These are phyloP conservation scores for Hygrocybe coccinea DNA, from an alignment of 768 basidiomycete species.

Conservation along the genomic window DNA sequence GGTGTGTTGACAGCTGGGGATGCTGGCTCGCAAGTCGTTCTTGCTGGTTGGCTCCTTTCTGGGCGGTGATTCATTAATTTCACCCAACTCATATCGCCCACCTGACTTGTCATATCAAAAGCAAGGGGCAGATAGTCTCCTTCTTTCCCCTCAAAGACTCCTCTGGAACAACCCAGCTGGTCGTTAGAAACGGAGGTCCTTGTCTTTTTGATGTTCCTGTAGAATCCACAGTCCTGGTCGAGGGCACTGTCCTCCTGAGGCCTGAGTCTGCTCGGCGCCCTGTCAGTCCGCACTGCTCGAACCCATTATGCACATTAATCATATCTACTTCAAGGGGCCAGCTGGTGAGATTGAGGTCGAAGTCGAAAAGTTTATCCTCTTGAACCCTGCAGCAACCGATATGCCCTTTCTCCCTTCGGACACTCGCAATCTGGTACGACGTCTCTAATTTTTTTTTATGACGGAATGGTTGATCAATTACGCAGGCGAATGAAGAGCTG, in stretches of 20 bases:
- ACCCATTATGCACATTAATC: conserved; percentile 1
- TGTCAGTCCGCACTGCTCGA: conserved; percentile 39
- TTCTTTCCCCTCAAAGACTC: conserved; percentile 87
- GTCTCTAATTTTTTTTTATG: not conserved
- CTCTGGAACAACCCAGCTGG: conserved; percentile 72
- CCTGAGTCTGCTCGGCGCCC: conserved; percentile 58
- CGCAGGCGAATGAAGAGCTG: conserved; percentile 79
- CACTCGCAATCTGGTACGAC: conserved; percentile 64
- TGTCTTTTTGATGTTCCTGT: conserved; percentile 49
- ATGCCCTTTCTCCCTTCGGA: conserved; percentile 88
- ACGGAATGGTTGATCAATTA: conserved; percentile 3
- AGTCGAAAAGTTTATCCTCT: conserved; percentile 61
- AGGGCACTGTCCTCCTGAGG: conserved; percentile 65
- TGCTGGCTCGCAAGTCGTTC: conserved; percentile 55
- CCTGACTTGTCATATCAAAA: conserved; percentile 41
- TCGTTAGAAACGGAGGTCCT: conserved; percentile 46
- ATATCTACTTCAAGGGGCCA: conserved; percentile 38
- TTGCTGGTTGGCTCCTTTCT: conserved; percentile 79
- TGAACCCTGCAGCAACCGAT: conserved; percentile 68
- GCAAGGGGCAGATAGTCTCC: conserved; percentile 66
- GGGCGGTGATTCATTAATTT: conserved; percentile 59
- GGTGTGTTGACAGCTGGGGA: conserved; percentile 49
- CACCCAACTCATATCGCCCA: conserved; percentile 29
- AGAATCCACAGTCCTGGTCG: conserved; percentile 73
- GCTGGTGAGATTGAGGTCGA: conserved; percentile 79